Conservation (phyloP, 164 flowering plant genomes). For the Pachysandra terminalis region DNA sequence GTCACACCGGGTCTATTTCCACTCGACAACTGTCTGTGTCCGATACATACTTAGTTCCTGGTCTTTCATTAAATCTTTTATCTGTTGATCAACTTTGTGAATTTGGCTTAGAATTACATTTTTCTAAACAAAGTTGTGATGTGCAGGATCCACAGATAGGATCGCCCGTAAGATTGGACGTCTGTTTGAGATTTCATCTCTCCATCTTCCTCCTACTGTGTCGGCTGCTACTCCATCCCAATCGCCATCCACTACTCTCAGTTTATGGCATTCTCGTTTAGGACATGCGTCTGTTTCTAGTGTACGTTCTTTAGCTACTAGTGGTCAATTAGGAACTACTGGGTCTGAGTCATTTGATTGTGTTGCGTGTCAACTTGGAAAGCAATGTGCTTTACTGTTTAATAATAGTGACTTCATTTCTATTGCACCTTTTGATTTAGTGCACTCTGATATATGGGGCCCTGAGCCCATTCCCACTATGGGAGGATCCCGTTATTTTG, state of each 20-base stretch:
- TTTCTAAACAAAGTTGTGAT: slow-evolving; percentile 1
- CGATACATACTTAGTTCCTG: slow-evolving; percentile 5
- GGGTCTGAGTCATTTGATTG: no score
- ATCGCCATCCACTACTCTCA: background rate
- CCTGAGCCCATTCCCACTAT: no score
- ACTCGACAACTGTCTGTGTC: no score
- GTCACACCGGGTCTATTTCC: background rate
- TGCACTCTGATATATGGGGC: no score
- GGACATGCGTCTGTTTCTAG: background rate
- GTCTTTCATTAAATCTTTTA: slow-evolving; percentile 10
- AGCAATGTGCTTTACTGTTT: no score
- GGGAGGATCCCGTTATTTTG: no score
- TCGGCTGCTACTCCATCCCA: background rate
- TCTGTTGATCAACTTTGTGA: slow-evolving; percentile 17
- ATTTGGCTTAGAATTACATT: slow-evolving; percentile 1
- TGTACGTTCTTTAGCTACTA: background rate
- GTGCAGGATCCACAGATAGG: slow-evolving; percentile 17
- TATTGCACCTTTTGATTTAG: no score
- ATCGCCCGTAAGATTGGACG: slow-evolving; percentile 7
- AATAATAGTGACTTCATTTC: no score
- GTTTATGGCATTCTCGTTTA: slow-evolving; percentile 2
- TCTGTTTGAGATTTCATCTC: background rate
- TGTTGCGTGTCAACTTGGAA: no score
- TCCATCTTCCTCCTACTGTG: background rate
- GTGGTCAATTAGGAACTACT: background rate